phyloP scores from a whole-genome alignment of 1,284 basidiomycete species.

The Austroboletus olivaceoglutinosus region DNA sequence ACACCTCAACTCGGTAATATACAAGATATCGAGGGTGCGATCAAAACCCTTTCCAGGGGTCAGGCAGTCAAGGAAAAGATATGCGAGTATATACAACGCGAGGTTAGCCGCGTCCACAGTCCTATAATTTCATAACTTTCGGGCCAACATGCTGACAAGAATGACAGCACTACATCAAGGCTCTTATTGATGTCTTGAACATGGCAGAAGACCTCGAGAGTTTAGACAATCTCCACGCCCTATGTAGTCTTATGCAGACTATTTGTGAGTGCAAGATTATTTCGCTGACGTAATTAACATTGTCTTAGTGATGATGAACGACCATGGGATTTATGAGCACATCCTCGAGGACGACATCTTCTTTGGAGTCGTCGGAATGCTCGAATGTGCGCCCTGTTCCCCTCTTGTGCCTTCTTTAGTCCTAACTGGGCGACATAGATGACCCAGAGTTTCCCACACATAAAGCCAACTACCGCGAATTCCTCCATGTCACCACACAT shows the following conservation, averaged over 20 bases:
- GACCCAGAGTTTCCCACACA: conserved; percentile 94
- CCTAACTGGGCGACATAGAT: conserved; percentile 49
- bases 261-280: conserved; percentile 65
- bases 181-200: conserved; percentile 79
- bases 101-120: conserved; percentile 46
- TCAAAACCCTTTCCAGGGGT: conserved; percentile 66
- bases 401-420: conserved; percentile 9
- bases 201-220: conserved; percentile 93
- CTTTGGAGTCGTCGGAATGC: conserved; percentile 90
- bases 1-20: conserved; percentile 69
- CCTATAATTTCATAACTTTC: neutral
- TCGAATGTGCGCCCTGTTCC: conserved; percentile 76
- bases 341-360: conserved; percentile 94
- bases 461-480: conserved; percentile 96
- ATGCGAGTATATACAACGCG: conserved; percentile 77
- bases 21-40: conserved; percentile 72
- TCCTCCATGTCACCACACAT: conserved; percentile 76
- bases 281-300: conserved; percentile 15
- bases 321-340: conserved; percentile 93
- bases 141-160: conserved; percentile 11
- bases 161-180: conserved; percentile 81
- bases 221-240: conserved; percentile 82
- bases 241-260: conserved; percentile 93
- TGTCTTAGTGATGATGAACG: conserved; percentile 86
- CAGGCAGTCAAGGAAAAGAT: conserved; percentile 73